These are phyloP conservation scores for Arabis hirsuta DNA, from an alignment of 345 rosid genomes.

Conservation along the genomic window DNA sequence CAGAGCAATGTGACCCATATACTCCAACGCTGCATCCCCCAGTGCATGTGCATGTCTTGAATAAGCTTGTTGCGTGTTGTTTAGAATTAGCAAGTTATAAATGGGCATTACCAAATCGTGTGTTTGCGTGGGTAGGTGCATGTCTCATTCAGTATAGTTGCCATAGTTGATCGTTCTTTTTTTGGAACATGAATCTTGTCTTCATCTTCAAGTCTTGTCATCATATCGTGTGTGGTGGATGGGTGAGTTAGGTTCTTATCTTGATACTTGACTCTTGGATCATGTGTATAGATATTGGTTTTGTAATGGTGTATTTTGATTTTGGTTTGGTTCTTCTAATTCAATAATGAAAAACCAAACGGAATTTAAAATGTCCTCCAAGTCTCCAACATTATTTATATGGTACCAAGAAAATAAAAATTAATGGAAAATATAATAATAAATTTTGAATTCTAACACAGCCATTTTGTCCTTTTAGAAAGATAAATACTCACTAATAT, in stretches of 20 bases:
- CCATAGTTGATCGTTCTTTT: not conserved
- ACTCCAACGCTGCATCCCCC: not conserved
- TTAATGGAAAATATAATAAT: not conserved
- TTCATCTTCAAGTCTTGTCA: not conserved
- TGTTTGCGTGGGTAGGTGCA: conserved; percentile 12
- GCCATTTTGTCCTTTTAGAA: too few relatives aligned
- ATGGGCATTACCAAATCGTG: conserved; percentile 3
- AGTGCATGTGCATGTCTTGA: not conserved
- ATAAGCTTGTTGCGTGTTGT: conserved; percentile 2
- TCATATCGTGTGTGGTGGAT: not conserved
- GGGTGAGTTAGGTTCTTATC: not conserved
- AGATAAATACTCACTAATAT: too few relatives aligned
- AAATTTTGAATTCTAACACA: too few relatives aligned
- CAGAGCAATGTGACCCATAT: conserved; percentile 4
- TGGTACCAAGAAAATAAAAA: not conserved
- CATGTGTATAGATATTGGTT: conserved; percentile 1
- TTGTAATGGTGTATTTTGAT: not conserved
- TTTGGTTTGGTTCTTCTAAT: not conserved
- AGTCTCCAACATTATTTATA: not conserved
- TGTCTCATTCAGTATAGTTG: conserved; percentile 20
- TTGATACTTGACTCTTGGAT: not conserved
- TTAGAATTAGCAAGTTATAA: not conserved
- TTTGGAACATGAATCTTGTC: conserved; percentile 1
- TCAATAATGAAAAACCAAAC: not conserved
- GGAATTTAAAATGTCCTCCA: not conserved